Base-by-base conservation (phyloP, 345 rosid species). In the Anacardium occidentale region DNA sequence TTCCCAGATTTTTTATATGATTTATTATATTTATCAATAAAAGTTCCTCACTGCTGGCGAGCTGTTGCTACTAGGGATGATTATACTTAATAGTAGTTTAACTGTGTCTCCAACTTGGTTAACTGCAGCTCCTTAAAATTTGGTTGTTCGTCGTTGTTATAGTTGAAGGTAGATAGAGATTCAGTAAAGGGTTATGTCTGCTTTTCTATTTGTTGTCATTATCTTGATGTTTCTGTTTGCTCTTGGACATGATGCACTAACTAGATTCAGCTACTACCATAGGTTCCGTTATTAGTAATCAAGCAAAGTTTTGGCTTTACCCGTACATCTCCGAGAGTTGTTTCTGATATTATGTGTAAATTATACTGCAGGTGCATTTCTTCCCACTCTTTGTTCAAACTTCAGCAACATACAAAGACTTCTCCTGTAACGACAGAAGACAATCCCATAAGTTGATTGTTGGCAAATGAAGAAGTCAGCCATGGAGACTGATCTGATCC, bases 401-500 rank as follows among this genome's bases (percentile, higher is more conserved):
- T 94, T 94, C 86, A 81, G 84, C 20, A 93, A 91, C 77, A 84
- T 92, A 64, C 79, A 75, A 72, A 89, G 92, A 78, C 97, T 94
- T 62, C 85, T 94, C 78, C 83, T 94, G 57, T 91, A 79, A 85
- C 72, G 68, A 73, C 62, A 29, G 17, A 37, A 22, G 62, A 59
- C 57, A 65, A 21, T 22, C 67, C 44, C 8, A 22, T 10, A 32
- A 73, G 63, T 57, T 34, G 59, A 64, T 45, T 22, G 54, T 42
- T 64, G 76, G 55, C n/a, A 26, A 53, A 42, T 47, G 11, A 24
- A 62, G 56, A 40, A 32, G 68, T 22, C 47, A 63, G 56, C 70
- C 61, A 20, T 53, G 26, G 25, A 13, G 7, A 73, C 18, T 26
- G 45, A 60, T 63, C 15, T 13, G 64, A 13, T 47, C 62, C 54